Percentiles rank a stretch among this genome's conserved stretches.
Conservation (phyloP, 2,329 filamentous ascomycete genomes). For the Neopestalotiopsis clavispora region DNA sequence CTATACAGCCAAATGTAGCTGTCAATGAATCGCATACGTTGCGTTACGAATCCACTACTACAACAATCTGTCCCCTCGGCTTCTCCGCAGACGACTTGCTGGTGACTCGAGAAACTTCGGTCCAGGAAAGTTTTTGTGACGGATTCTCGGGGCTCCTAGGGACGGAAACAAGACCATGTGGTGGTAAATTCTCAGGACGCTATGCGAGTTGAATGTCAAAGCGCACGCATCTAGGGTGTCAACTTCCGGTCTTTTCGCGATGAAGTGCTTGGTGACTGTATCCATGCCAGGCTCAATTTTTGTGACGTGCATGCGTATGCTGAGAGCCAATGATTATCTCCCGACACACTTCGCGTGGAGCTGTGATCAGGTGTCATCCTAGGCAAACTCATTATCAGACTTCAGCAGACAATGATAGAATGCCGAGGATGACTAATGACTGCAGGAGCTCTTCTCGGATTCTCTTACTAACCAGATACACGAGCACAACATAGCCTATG, state of each 20-base stretch:
- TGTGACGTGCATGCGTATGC: not conserved
- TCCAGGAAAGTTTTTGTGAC: not conserved
- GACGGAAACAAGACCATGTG: not conserved
- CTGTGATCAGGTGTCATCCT: too few relatives aligned
- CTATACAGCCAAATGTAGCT: slow-evolving; percentile 40
- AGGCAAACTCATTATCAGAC: too few relatives aligned
- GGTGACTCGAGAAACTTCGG: not conserved
- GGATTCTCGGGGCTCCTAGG: not conserved
- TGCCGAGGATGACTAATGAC: too few relatives aligned
- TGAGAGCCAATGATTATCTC: too few relatives aligned
- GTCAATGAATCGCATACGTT: slow-evolving; percentile 31
- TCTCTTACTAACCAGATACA: too few relatives aligned
- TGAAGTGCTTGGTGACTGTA: not conserved
- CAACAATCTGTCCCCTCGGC: not conserved
- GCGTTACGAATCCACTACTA: slow-evolving; percentile 19
- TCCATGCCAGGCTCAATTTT: not conserved
- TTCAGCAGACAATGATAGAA: too few relatives aligned
- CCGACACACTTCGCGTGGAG: too few relatives aligned
- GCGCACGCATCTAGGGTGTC: not conserved
- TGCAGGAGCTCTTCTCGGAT: too few relatives aligned
- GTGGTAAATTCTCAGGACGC: not conserved
- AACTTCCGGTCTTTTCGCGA: not conserved
- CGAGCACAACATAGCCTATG: too few relatives aligned
- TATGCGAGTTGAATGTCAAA: slow-evolving; percentile 1
- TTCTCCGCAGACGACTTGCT: not conserved